Conservation (phyloP, 768 basidiomycete species). For the Amanita thiersii region DNA sequence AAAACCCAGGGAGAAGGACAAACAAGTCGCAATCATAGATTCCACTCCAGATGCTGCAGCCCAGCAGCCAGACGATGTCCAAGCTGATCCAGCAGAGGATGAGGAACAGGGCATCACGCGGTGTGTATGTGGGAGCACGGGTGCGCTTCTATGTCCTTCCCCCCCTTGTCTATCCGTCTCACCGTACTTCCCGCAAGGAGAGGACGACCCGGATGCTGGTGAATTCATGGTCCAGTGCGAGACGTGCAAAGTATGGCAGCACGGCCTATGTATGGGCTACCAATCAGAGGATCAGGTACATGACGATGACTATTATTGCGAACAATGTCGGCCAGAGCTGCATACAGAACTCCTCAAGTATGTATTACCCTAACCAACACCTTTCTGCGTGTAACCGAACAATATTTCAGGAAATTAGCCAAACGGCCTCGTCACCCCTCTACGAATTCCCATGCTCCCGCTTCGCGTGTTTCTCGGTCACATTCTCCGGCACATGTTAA, state of each 20-base stretch:
- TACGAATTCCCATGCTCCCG: conserved; percentile 49
- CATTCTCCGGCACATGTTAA: conserved; percentile 60
- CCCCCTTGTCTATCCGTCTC: conserved; percentile 15
- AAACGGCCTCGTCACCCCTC: conserved; percentile 60
- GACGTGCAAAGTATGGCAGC: conserved; percentile 96
- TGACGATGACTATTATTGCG: conserved; percentile 87
- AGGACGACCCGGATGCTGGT: conserved; percentile 75
- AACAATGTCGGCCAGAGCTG: conserved; percentile 82
- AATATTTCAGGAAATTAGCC: conserved; percentile 45
- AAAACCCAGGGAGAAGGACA: conserved; percentile 55
- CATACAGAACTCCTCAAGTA: conserved; percentile 80
- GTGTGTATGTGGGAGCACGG: conserved; percentile 79
- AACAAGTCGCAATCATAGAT: conserved; percentile 17
- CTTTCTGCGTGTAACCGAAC: conserved; percentile 8
- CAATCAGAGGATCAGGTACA: conserved; percentile 67
- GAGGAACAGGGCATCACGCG: conserved; percentile 67
- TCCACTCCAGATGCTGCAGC: conserved; percentile 17
- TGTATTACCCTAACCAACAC: conserved; percentile 19
- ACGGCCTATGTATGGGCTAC: conserved; percentile 93
- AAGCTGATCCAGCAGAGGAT: conserved; percentile 39
- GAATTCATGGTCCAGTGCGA: conserved; percentile 99
- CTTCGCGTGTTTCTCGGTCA: conserved; percentile 63
- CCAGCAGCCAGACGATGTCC: conserved; percentile 24
- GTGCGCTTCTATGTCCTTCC: conserved; percentile 30
- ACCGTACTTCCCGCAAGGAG: conserved; percentile 27